Percentiles rank a stretch among this genome's conserved stretches.
These are phyloP conservation scores for Picea sitchensis DNA, from an alignment of 75 land plant species.

Conservation along the genomic window DNA sequence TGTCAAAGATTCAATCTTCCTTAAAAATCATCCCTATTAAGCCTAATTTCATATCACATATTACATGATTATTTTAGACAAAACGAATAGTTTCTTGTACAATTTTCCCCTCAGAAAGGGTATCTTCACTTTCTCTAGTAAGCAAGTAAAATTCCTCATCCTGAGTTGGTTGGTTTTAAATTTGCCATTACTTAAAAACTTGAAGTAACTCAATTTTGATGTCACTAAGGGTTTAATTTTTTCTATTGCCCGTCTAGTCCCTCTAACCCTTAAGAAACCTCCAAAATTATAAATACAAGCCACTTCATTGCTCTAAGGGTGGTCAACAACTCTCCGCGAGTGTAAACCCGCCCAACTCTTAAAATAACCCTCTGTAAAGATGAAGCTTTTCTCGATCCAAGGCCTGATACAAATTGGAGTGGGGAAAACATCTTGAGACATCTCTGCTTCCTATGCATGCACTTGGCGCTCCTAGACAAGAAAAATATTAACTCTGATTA, in stretches of 20 bases:
- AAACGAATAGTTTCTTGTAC: constrained; percentile 67
- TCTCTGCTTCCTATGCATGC: too few relatives aligned
- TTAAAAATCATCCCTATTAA: constrained; percentile 59
- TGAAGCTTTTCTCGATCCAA: too few relatives aligned
- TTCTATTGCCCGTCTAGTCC: constrained; percentile 67
- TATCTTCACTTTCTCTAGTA: constrained; percentile 80
- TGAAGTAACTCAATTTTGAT: constrained; percentile 75
- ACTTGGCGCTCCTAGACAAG: too few relatives aligned
- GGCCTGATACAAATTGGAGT: too few relatives aligned
- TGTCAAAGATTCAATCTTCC: constrained; percentile 26
- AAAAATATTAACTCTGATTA: too few relatives aligned
- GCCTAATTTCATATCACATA: constrained; percentile 78
- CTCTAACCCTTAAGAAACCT: constrained; percentile 82
- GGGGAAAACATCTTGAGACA: too few relatives aligned
- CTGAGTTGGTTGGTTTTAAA: constrained; percentile 47
- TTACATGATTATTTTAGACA: constrained; percentile 48
- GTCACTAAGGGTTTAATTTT: constrained; percentile 56
- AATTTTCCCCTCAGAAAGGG: constrained; percentile 67
- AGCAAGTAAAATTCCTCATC: constrained; percentile 82
- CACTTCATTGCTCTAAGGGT: constrained; percentile 49
- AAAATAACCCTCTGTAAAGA: too few relatives aligned
- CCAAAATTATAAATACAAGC: constrained; percentile 72
- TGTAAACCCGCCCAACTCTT: constrained; percentile 17
- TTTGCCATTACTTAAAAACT: constrained; percentile 80
- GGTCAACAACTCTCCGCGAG: constrained; percentile 66